Base-by-base conservation (phyloP, 108 stramenopile species). In the Halocafeteria seosinensis region DNA sequence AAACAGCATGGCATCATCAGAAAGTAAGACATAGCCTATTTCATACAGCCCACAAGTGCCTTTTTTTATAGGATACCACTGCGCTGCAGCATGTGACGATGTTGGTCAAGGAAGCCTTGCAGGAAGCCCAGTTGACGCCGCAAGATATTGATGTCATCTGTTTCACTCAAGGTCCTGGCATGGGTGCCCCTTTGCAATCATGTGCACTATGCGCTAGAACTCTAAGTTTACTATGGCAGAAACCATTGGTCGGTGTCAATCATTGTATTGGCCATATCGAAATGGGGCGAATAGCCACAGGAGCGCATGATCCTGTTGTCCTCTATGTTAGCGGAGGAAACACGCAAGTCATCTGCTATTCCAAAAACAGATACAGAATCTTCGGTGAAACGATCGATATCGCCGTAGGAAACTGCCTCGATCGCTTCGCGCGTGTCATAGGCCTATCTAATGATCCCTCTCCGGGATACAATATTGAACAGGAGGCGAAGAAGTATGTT, bases 321-420 rank as follows among this genome's bases (percentile, higher is more conserved):
- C 66, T 98, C 50, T 98, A 98, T 61, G 97, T 98, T 2, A 84
- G 81, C 62, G 97, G 97, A 4, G 97, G 97, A 0, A 98, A 98
- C 73, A 94, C 95, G 13, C 94, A 95, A 76, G 92, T 95, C 24
- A 88, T 99, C 55, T 89, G 91, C 5, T 99, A 91, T 68, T 79
- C 79, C 9, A 72, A 84, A 72, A 21, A 28, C 23, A 11, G 94
- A 24, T 95, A 95, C 72, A 76, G 91, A 17, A 99, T 99, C 13
- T 94, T 99, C 76, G 97, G 97, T 11, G 97, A 99, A 78, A 99
- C 97, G 27, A 95, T 99, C 74, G 97, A 99, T 73, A 94, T 99
- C 70, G 94, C 97, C 31, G 85, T 99, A 29, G 97, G 97, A 1
- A 99, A 99, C 71, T 95, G 94, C 71, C 76, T 99, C 57, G 97